Conservation (phyloP, 495 filamentous ascomycete species). For the Penicillium pulvis region DNA sequence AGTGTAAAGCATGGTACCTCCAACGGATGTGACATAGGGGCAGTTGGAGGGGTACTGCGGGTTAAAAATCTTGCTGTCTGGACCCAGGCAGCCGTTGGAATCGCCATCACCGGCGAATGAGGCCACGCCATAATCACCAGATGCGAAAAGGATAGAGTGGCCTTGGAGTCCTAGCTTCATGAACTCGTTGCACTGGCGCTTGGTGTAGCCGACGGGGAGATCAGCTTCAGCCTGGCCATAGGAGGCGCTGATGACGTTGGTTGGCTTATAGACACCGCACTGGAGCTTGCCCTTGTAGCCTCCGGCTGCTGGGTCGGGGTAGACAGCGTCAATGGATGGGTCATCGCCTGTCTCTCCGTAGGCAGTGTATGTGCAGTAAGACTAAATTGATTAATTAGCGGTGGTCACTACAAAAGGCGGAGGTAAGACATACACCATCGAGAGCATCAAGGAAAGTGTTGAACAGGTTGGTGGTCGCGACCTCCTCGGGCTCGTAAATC, state of each 20-base stretch:
- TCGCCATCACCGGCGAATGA: constrained; percentile 38
- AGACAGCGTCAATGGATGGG: constrained; percentile 48
- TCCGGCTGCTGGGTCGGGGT: constrained; percentile 53
- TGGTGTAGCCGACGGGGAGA: constrained; percentile 52
- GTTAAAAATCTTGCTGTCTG: constrained; percentile 47
- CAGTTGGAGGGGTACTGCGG: constrained; percentile 54
- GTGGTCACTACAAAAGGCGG: too few relatives aligned
- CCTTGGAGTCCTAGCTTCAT: constrained; percentile 69
- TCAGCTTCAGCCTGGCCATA: constrained; percentile 58
- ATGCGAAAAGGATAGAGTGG: constrained; percentile 60
- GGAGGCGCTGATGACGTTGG: constrained; percentile 63
- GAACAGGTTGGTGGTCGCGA: constrained; percentile 47
- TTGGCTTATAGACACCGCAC: constrained; percentile 63
- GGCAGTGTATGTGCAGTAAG: constrained; percentile 36
- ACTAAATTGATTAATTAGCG: constrained; percentile 16
- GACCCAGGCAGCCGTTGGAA: constrained; percentile 39
- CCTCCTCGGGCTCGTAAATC: constrained; percentile 38
- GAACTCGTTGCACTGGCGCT: constrained; percentile 60
- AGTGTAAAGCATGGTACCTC: constrained; percentile 49
- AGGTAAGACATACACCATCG: constrained; percentile 43
- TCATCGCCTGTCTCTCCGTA: constrained; percentile 51
- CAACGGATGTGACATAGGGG: constrained; percentile 55
- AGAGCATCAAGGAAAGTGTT: constrained; percentile 58
- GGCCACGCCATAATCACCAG: constrained; percentile 61
- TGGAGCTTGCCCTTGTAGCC: constrained; percentile 59